phyloP scores from a whole-genome alignment of 768 basidiomycete species.

The Collybia sordida region DNA sequence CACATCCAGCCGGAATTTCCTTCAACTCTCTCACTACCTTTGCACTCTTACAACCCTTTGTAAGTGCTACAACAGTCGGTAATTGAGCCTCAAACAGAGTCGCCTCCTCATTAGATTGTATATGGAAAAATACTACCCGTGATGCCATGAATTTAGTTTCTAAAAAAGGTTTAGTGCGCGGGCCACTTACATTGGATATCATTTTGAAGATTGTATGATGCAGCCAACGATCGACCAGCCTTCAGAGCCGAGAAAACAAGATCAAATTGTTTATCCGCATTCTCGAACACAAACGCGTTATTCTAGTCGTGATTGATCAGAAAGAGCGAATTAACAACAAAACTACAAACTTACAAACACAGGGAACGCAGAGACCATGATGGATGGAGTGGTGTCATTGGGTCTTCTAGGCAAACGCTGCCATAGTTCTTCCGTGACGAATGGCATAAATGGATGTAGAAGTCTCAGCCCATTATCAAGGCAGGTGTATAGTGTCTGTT shows the following conservation, averaged over 20 bases:
- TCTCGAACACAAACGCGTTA: conserved; percentile 54
- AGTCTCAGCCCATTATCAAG: conserved; percentile 88
- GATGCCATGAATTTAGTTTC: conserved; percentile 3
- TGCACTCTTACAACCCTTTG: conserved; percentile 83
- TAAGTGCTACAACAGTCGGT: conserved; percentile 75
- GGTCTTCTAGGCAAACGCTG: conserved; percentile 88
- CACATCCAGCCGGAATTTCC: conserved; percentile 88
- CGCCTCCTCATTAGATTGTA: conserved; percentile 61
- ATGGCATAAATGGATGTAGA: conserved; percentile 98
- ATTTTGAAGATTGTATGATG: conserved; percentile 83
- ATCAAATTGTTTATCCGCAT: conserved; percentile 85
- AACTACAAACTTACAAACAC: conserved; percentile 56
- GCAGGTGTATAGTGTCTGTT: conserved; percentile 95
- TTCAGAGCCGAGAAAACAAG: conserved; percentile 79
- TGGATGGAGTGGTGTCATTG: conserved; percentile 78
- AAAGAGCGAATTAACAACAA: neutral
- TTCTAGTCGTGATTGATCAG: conserved; percentile 44
- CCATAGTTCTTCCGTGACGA: conserved; percentile 98
- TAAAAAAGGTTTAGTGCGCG: neutral
- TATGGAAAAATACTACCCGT: conserved; percentile 71
- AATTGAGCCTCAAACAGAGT: conserved; percentile 70
- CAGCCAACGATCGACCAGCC: conserved; percentile 80
- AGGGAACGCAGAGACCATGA: conserved; percentile 90
- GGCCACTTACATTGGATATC: conserved; percentile 72
- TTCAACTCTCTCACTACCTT: conserved; percentile 60